Percentiles rank a stretch among this genome's conserved stretches.
Conservation (phyloP, 2,329 filamentous ascomycete species). For the Ophiostoma tasmaniense region DNA sequence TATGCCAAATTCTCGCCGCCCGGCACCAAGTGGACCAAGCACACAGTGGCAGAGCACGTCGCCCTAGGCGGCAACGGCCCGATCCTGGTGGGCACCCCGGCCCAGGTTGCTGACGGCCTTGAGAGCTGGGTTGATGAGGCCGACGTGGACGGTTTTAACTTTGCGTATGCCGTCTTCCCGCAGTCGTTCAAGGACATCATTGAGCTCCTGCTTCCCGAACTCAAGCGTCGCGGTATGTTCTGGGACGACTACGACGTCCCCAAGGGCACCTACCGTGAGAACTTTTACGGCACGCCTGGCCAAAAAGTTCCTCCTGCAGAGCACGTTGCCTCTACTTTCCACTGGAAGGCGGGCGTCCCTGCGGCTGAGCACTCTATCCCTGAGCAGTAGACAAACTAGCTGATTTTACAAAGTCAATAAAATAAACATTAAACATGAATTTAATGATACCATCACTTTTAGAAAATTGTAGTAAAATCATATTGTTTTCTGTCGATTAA, state of each 20-base stretch:
- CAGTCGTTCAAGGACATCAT: slow-evolving; percentile 57
- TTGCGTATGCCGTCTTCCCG: slow-evolving; percentile 42
- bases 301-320: slow-evolving; percentile 29
- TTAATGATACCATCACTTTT: too few relatives aligned
- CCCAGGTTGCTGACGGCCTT: slow-evolving; percentile 59
- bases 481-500: too few relatives aligned
- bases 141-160: slow-evolving; percentile 67
- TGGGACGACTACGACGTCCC: slow-evolving; percentile 43
- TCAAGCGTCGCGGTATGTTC: slow-evolving; percentile 49
- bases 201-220: slow-evolving; percentile 54
- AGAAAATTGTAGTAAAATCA: too few relatives aligned
- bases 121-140: slow-evolving; percentile 61
- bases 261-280: slow-evolving; percentile 36
- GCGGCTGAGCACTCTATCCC: slow-evolving; percentile 25
- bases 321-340: slow-evolving; percentile 33
- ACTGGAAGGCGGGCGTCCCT: slow-evolving; percentile 31
- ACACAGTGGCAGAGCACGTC: slow-evolving; percentile 52
- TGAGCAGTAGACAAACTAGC: slow-evolving; percentile 10
- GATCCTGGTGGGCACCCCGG: slow-evolving; percentile 51
- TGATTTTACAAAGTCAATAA: too few relatives aligned
- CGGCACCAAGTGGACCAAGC: slow-evolving; percentile 59
- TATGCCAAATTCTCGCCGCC: slow-evolving; percentile 14
- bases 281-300: slow-evolving; percentile 32
- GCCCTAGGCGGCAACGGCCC: slow-evolving; percentile 22
- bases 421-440: too few relatives aligned